These are phyloP conservation scores for Cordyceps fumosorosea DNA, from an alignment of 2,329 filamentous ascomycete species.

Conservation along the genomic window DNA sequence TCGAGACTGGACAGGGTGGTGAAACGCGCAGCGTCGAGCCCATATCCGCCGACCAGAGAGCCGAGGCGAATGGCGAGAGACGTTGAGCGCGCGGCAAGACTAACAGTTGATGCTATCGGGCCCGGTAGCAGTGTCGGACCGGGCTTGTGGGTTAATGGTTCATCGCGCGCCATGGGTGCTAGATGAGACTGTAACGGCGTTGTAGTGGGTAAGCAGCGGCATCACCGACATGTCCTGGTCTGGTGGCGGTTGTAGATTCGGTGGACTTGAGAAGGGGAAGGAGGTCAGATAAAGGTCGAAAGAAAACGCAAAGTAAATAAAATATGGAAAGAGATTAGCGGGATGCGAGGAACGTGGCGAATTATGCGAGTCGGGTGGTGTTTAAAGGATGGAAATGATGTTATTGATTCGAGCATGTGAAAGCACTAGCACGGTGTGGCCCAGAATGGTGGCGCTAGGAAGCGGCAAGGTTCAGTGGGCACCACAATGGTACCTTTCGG, in stretches of 20 bases:
- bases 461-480: not conserved
- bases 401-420: conserved; percentile 10
- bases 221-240: not conserved
- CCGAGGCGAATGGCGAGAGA: conserved; percentile 49
- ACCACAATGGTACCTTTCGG: not conserved
- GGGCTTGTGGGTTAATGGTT: conserved; percentile 17
- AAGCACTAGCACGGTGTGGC: not conserved
- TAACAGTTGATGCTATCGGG: conserved; percentile 52
- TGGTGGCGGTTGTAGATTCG: not conserved
- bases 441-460: not conserved
- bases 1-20: conserved; percentile 53
- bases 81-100: conserved; percentile 53
- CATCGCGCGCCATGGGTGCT: conserved; percentile 1
- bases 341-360: conserved; percentile 7
- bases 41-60: conserved; percentile 44
- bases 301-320: not conserved
- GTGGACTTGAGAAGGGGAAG: not conserved
- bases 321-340: not conserved
- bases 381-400: not conserved
- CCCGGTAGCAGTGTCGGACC: conserved; percentile 48
- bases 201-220: not conserved
- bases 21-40: conserved; percentile 47
- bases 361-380: not conserved
- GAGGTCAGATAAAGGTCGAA: not conserved
- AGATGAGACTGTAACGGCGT: not conserved